These are phyloP conservation scores for Daedaleopsis sinensis DNA, from an alignment of 768 basidiomycete species.

Conservation along the genomic window DNA sequence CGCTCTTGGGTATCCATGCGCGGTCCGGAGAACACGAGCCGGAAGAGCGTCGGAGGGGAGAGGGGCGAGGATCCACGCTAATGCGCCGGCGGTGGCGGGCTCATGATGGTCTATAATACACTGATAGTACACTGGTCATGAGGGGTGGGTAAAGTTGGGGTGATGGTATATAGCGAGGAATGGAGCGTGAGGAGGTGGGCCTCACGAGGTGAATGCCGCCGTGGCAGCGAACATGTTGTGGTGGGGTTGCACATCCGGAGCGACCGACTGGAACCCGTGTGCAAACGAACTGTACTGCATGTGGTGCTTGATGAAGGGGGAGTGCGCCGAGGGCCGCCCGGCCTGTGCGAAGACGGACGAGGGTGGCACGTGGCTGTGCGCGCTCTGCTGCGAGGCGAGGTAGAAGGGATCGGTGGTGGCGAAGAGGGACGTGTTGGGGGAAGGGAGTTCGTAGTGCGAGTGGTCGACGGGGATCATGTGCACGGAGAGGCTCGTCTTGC, in stretches of 20 bases:
- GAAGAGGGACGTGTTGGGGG: slow-evolving; percentile 38
- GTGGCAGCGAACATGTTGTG: slow-evolving; percentile 18
- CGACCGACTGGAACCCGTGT: slow-evolving; percentile 13
- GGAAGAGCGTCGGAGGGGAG: neutral
- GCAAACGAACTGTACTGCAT: slow-evolving; percentile 15
- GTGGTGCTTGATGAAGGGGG: slow-evolving; percentile 38
- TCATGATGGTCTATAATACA: slow-evolving; percentile 14
- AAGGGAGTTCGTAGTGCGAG: slow-evolving; percentile 28
- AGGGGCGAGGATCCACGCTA: neutral
- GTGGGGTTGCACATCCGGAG: slow-evolving; percentile 19
- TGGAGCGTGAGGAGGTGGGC: neutral
- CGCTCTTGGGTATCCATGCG: neutral
- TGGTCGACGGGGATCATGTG: slow-evolving; percentile 19
- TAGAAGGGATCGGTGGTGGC: slow-evolving; percentile 55
- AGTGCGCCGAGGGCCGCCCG: slow-evolving; percentile 41
- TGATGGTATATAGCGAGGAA: slow-evolving; percentile 2
- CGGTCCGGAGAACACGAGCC: neutral
- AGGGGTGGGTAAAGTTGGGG: slow-evolving; percentile 6
- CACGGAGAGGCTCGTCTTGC: slow-evolving; percentile 21
- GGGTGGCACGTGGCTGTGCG: slow-evolving; percentile 30
- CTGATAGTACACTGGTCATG: slow-evolving; percentile 15
- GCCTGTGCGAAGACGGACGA: slow-evolving; percentile 42
- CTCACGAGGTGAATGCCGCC: slow-evolving; percentile 17
- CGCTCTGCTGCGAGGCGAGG: slow-evolving; percentile 44
- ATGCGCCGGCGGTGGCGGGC: neutral